Evolutionary conservation across 768 basidiomycete species (phyloP).

Genomic region (Strobilomyces echinocephalus): DNA sequence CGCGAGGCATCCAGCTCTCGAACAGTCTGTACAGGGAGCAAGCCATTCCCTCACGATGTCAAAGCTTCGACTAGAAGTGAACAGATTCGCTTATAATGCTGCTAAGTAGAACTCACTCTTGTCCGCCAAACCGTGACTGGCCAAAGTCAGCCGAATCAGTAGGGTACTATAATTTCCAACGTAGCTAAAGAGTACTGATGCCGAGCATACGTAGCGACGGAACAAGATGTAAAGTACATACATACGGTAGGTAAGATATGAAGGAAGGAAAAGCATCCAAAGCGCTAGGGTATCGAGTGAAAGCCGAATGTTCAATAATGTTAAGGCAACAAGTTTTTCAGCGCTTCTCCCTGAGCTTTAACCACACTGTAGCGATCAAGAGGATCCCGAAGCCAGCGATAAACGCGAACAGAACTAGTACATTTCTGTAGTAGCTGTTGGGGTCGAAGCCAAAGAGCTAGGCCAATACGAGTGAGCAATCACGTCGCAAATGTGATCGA

Average conservation of each 20-base stretch:
- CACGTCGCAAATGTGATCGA: neutral
- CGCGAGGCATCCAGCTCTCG: neutral
- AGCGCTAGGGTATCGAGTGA: no score
- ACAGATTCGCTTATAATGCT: neutral
- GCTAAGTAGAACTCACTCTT: no score
- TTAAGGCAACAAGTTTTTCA: conserved; percentile 27
- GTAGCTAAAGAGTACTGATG: no score
- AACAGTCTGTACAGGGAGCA: conserved; percentile 6
- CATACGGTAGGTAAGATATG: no score
- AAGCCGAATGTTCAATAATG: no score
- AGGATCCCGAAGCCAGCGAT: conserved; percentile 72
- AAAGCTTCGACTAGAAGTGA: conserved; percentile 7
- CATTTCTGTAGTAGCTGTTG: conserved; percentile 84
- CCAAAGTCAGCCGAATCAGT: no score
- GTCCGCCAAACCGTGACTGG: no score
- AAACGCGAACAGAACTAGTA: conserved; percentile 81
- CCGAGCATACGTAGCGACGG: no score
- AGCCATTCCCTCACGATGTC: neutral
- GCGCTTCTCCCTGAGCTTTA: conserved; percentile 70
- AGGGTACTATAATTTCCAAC: no score
- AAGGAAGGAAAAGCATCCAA: no score
- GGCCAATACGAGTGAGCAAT: neutral
- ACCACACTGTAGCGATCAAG: conserved; percentile 75
- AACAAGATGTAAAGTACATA: no score
- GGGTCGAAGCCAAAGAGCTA: conserved; percentile 83